Conservation (phyloP, 805 yeast genomes). For the Komagataella mondaviorum region DNA sequence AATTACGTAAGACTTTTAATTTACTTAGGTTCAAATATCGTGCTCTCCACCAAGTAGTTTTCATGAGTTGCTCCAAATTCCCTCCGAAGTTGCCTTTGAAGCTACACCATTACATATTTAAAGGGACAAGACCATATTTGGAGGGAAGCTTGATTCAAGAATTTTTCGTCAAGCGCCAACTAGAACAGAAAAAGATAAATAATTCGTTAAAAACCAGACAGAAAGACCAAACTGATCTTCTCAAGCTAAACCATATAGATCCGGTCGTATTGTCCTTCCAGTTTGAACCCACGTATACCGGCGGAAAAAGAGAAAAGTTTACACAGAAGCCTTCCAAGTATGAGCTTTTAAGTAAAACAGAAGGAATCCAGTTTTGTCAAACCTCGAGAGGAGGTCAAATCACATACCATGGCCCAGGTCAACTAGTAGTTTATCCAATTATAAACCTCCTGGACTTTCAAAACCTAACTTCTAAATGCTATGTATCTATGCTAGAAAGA, state of each 20-base stretch:
- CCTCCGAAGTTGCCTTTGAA: constrained; percentile 1
- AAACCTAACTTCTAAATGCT: constrained; percentile 36
- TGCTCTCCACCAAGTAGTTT: neutral
- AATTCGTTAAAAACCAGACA: constrained; percentile 11
- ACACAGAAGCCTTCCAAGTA: constrained; percentile 19
- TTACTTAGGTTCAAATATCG: neutral
- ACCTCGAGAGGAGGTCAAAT: constrained; percentile 90
- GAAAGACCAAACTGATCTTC: constrained; percentile 1
- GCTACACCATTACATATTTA: constrained; percentile 31
- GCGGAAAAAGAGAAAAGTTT: constrained; percentile 72
- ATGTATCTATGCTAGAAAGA: constrained; percentile 30
- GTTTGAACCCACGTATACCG: constrained; percentile 78
- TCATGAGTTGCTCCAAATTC: neutral
- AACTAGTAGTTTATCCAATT: constrained; percentile 73
- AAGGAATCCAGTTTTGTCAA: constrained; percentile 57
- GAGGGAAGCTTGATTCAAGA: constrained; percentile 46
- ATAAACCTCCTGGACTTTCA: constrained; percentile 52
- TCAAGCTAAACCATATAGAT: constrained; percentile 28
- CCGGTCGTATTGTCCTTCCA: constrained; percentile 75
- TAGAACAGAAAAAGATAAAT: constrained; percentile 32
- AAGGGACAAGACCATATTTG: constrained; percentile 22
- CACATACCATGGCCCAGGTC: constrained; percentile 96
- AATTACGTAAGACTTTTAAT: neutral
- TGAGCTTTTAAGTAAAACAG: constrained; percentile 12
- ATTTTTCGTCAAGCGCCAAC: constrained; percentile 37